Evolutionary conservation across 1,284 basidiomycete species (phyloP), one percentile per base, ranked within the genome.

Genomic region (Boletus mariae): DNA sequence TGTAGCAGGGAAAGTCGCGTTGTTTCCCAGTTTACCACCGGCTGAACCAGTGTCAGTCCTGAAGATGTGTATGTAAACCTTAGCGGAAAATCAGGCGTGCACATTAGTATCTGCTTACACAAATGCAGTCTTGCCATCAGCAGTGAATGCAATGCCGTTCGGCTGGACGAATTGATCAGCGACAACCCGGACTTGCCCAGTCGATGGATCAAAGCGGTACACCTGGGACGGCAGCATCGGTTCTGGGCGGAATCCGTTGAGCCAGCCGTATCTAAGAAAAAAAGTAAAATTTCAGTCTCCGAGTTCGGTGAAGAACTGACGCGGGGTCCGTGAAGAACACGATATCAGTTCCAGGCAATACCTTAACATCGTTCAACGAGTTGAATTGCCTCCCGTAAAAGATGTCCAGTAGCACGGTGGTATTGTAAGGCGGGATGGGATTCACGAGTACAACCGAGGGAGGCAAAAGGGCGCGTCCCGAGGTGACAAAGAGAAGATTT

Each of bases 351-450:
- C 76, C 83, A 0, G 85, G 85, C 55, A 90, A 85, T 4, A 91
- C 73, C 61, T 86, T 89, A 53, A 86, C 73, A 63, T 93, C 90
- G 66, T 92, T 91, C 49, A 91, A 70, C 1, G 87, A 87, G 70
- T 88, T 90, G 73, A 92, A 93, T 62, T 91, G 87, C 9, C 87
- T 75, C 3, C 90, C 90, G 60, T 80, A 86, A 64, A 75, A 85
- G 69, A 86, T 90, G 72, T 89, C 83, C 52, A 88, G 64, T 15
- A 87, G 61, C 41, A 86, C 78, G 20, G 83, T 85, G 7, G 77
- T 69, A 52, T 86, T 84, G 67, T 80, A 75, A 0, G 89, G 89
- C 12, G 79, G 61, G 0, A 60, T 58, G 0, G 88, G 86, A 64
- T 91, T 80, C 49, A 90, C 82, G 35, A 85, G 74, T 0, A 78